Evolutionary conservation across 371 early-diverging fungal species (phyloP).

Genomic region (Mucor racemosus): DNA sequence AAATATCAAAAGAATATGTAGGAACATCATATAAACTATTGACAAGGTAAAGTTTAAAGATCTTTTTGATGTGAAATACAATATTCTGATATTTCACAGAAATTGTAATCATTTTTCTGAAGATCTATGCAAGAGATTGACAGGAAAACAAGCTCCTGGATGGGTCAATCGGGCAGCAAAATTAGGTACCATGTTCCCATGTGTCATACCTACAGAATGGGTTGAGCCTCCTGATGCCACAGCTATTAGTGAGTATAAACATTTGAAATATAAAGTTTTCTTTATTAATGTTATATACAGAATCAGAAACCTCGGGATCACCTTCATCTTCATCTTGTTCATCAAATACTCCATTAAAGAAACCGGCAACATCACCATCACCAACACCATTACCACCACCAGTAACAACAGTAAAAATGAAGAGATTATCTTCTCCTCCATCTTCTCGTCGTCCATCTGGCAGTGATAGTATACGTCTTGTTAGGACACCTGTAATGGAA

Average conservation of each 20-base stretch:
- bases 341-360: constrained; percentile 26
- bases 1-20: constrained; percentile 58
- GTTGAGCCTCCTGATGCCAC: constrained; percentile 62
- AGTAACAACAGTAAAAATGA: constrained; percentile 2
- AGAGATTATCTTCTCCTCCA: constrained; percentile 19
- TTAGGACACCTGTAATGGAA: constrained; percentile 33
- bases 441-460: constrained; percentile 33
- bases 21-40: constrained; percentile 64
- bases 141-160: constrained; percentile 61
- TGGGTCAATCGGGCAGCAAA: constrained; percentile 76
- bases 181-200: constrained; percentile 69
- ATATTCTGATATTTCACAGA: constrained; percentile 29
- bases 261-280: not conserved
- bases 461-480: constrained; percentile 39
- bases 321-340: constrained; percentile 33
- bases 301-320: constrained; percentile 10
- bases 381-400: not conserved
- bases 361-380: not conserved
- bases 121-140: constrained; percentile 55
- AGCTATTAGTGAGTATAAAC: not conserved
- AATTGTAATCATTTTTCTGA: constrained; percentile 74
- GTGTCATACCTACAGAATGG: constrained; percentile 71
- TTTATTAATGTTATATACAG: not conserved
- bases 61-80: too few relatives aligned
- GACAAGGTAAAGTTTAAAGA: constrained; percentile 48